phyloP scores from a whole-genome alignment of 2,329 filamentous ascomycete genomes.

The Phialophora verrucosa region DNA sequence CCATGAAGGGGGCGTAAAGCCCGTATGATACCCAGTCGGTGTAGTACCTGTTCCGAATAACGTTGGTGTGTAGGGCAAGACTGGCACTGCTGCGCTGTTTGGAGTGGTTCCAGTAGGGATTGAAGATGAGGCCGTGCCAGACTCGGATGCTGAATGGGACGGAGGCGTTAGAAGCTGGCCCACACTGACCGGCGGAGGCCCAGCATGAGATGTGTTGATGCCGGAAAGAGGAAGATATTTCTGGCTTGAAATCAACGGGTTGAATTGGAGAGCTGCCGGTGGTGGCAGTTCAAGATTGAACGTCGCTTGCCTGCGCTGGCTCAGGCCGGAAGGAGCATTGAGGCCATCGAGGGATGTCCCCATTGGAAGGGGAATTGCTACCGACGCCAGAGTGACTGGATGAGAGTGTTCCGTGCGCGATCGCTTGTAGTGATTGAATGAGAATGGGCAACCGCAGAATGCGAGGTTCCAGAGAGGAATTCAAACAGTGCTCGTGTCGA shows the following conservation, averaged over 20 bases:
- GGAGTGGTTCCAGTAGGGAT: constrained; percentile 53
- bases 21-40: constrained; percentile 59
- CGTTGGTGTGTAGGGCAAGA: constrained; percentile 63
- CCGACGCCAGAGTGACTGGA: constrained; percentile 65
- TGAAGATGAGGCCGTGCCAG: constrained; percentile 60
- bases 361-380: constrained; percentile 67
- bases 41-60: constrained; percentile 68
- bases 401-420: constrained; percentile 40
- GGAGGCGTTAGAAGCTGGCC: constrained; percentile 68
- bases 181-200: constrained; percentile 60
- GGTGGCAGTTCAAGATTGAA: constrained; percentile 71
- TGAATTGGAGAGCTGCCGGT: constrained; percentile 58
- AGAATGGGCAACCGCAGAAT: background rate
- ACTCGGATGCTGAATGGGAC: constrained; percentile 60
- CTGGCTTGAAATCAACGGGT: constrained; percentile 50
- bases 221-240: constrained; percentile 54
- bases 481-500: background rate
- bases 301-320: constrained; percentile 72
- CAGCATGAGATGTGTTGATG: constrained; percentile 44
- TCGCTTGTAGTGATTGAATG: constrained; percentile 11
- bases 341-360: constrained; percentile 66
- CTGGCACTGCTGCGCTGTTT: constrained; percentile 62
- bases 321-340: constrained; percentile 69
- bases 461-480: background rate
- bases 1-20: constrained; percentile 55